These are phyloP conservation scores for Tilletia walkeri DNA, from an alignment of 1,284 basidiomycete genomes.

Conservation along the genomic window DNA sequence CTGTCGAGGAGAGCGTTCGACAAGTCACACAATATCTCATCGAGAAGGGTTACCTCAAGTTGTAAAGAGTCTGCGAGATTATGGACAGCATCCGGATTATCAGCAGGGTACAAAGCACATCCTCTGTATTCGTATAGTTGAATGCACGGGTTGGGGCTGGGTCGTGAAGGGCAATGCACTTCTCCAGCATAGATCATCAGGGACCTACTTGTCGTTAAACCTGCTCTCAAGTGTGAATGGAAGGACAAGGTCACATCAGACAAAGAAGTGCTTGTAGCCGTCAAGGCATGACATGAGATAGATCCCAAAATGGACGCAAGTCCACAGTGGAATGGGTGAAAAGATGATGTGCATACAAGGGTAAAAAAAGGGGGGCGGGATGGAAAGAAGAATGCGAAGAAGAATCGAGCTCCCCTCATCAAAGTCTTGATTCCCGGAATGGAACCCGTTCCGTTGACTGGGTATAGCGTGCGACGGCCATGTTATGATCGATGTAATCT, in stretches of 20 bases:
- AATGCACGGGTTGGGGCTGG: too few relatives aligned
- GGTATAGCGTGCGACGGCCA: slow-evolving; percentile 19
- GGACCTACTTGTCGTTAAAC: too few relatives aligned
- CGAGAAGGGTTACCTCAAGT: slow-evolving; percentile 58
- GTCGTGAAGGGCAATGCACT: too few relatives aligned
- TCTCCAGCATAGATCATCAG: too few relatives aligned
- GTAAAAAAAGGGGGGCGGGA: background rate
- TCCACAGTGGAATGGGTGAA: background rate
- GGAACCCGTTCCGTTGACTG: background rate
- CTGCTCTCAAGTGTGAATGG: too few relatives aligned
- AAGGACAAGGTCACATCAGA: too few relatives aligned
- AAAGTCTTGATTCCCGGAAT: background rate
- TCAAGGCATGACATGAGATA: background rate
- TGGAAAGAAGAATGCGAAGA: background rate
- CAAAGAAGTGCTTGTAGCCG: too few relatives aligned
- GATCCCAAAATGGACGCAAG: background rate
- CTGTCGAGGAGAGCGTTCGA: slow-evolving; percentile 76
- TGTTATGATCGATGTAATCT: slow-evolving; percentile 15
- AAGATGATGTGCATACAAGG: background rate
- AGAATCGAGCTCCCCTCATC: slow-evolving; percentile 18
- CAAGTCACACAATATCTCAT: slow-evolving; percentile 79
- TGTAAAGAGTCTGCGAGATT: background rate
- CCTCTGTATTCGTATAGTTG: too few relatives aligned
- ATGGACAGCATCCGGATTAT: too few relatives aligned
- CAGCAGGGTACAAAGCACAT: too few relatives aligned